phyloP scores from a whole-genome alignment of 768 basidiomycete species.

The Trametopsis cervina region DNA sequence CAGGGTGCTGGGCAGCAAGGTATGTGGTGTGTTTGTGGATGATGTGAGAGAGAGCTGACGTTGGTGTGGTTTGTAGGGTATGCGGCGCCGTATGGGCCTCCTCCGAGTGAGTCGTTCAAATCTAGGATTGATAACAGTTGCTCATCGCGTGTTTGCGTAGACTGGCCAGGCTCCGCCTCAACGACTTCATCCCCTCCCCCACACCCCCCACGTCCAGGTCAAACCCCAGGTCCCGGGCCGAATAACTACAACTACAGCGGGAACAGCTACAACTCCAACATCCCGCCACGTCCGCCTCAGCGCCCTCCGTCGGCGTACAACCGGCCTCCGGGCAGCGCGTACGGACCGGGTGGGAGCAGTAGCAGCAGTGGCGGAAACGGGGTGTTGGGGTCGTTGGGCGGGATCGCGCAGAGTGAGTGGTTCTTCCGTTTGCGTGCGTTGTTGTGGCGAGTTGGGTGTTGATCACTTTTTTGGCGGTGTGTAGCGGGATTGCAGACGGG shows the following conservation, averaged over 20 bases:
- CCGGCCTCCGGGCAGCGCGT: not conserved
- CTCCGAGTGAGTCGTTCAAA: not conserved
- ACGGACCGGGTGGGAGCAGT: not conserved
- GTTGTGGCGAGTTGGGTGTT: constrained; percentile 6
- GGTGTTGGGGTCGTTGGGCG: constrained; percentile 3
- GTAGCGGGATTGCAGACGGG: constrained; percentile 28
- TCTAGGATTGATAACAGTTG: not conserved
- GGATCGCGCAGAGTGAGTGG: constrained; percentile 46
- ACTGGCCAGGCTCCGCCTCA: too few species aligned
- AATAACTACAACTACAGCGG: not conserved
- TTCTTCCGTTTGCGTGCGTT: constrained; percentile 5
- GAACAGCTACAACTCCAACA: not conserved
- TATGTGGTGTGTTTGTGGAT: not conserved
- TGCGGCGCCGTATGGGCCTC: not conserved
- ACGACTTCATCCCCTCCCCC: not conserved
- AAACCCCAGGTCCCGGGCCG: not conserved
- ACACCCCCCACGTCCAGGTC: not conserved
- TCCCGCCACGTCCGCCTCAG: not conserved
- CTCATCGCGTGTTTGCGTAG: too few species aligned
- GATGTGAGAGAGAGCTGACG: not conserved
- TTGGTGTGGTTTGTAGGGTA: not conserved
- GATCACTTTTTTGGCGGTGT: too few species aligned
- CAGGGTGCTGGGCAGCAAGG: too few species aligned
- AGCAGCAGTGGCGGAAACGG: not conserved
- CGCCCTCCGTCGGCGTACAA: not conserved